Evolutionary conservation across 2,329 filamentous ascomycete species (phyloP), one percentile per base, ranked within the genome.

Genomic region (Emergomyces orientalis): DNA sequence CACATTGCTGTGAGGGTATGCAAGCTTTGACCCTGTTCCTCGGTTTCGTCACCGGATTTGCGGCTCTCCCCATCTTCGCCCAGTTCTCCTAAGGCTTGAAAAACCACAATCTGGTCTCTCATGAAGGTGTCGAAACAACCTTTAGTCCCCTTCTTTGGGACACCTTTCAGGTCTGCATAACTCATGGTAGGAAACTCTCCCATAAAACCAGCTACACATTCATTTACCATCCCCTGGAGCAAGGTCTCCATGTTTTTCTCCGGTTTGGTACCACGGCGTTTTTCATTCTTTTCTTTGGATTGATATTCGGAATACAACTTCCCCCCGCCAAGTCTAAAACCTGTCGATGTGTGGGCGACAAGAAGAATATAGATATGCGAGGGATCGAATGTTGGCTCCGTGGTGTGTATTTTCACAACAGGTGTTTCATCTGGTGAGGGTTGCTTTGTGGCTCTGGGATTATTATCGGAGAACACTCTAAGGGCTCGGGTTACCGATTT

Each of bases 31-130:
- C 61, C 71, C 70, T 72, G 60, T 66, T 64, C 60, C 51, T 71
- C 67, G 49, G 72, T 71, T 62, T 72, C 71, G 25, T 60, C 39
- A 51, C 55, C 30, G 14, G 32, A 30, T 9, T 39, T n/a, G 14
- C n/a, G n/a, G 9, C 63, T 61, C 17, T 62, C 52, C 34, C 34
- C 62, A 27, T 62, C 60, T 61, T 63, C 65, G 2, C 25, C 71
- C 69, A n/a, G 69, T 70, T 72, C 67, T 4, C 82, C 81, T 25
- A 87, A 71, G 19, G 81, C 81, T 68, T 86, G 82, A 63, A 84
- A 86, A 0, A 86, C 76, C 1, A 85, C 80, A 32, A 86, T 66
- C 67, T 86, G 84, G 70, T 86, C 84, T 52, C 81, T 74, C 78
- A 84, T 77, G 65, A 79, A 76, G 68, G 79, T 77, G 67, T 86